phyloP scores from a whole-genome alignment of 2,329 filamentous ascomycete genomes.

The Pestalotiopsis sp. region DNA sequence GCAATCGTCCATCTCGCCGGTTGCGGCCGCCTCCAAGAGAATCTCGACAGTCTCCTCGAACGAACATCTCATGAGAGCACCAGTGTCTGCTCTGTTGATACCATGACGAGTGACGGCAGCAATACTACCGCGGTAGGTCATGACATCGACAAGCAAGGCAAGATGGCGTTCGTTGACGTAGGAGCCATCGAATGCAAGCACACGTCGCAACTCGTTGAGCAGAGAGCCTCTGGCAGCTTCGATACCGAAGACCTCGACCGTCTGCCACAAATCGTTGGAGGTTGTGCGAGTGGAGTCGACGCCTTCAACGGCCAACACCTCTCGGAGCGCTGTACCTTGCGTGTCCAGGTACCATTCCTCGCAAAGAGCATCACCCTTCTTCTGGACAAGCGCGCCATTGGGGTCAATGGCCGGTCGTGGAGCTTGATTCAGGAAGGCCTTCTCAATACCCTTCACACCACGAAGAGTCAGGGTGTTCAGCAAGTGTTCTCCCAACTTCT shows the following conservation, averaged over 20 bases:
- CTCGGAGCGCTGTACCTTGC: slow-evolving; percentile 81
- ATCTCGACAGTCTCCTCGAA: slow-evolving; percentile 99
- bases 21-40: slow-evolving; percentile 90
- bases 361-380: slow-evolving; percentile 74
- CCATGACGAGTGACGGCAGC: slow-evolving; percentile 97
- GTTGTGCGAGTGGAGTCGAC: slow-evolving; percentile 86
- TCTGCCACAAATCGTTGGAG: slow-evolving; percentile 94
- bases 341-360: slow-evolving; percentile 97
- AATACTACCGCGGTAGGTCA: slow-evolving; percentile 92
- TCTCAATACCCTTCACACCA: slow-evolving; percentile 84
- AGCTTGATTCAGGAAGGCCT: slow-evolving; percentile 90
- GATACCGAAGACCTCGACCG: slow-evolving; percentile 93
- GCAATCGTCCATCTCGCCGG: slow-evolving; percentile 95
- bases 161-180: slow-evolving; percentile 99
- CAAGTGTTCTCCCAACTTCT: slow-evolving; percentile 88
- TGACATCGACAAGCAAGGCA: slow-evolving; percentile 92
- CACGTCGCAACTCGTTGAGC: slow-evolving; percentile 85
- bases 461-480: slow-evolving; percentile 89
- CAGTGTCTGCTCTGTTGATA: slow-evolving; percentile 97
- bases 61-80: slow-evolving; percentile 98
- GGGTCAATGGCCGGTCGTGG: slow-evolving; percentile 66
- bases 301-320: slow-evolving; percentile 83
- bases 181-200: slow-evolving; percentile 97
- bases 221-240: slow-evolving; percentile 89
- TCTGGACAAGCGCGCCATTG: slow-evolving; percentile 74